Percentiles rank a stretch among this genome's conserved stretches.
Conservation (phyloP, 495 filamentous ascomycete genomes). For the Extremus antarcticus region DNA sequence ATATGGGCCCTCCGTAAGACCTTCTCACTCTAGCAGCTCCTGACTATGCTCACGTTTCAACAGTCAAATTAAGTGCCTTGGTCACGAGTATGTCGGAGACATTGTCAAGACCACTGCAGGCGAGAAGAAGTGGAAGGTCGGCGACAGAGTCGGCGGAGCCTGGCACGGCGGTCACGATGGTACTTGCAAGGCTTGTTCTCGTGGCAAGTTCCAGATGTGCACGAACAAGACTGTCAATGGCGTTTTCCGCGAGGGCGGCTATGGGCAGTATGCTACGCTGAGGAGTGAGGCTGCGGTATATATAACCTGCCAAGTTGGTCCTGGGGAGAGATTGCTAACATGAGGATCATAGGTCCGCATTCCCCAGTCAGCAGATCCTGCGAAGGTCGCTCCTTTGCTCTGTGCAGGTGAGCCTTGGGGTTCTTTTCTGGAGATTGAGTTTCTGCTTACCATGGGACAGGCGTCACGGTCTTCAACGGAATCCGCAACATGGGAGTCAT, state of each 20-base stretch:
- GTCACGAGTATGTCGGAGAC: constrained; percentile 34
- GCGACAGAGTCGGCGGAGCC: constrained; percentile 31
- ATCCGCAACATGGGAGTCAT: constrained; percentile 51
- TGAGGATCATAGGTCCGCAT: constrained; percentile 29
- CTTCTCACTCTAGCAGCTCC: neutral
- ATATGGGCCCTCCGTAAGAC: constrained; percentile 23
- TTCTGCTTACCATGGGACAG: constrained; percentile 27
- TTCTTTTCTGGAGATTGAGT: constrained; percentile 23
- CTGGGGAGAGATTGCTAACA: neutral
- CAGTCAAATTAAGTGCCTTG: constrained; percentile 19
- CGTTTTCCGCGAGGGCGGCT: constrained; percentile 34
- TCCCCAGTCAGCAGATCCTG: constrained; percentile 45
- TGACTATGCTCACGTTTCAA: neutral
- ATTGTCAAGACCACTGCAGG: constrained; percentile 26
- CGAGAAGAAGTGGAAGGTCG: constrained; percentile 34
- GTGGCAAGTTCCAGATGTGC: constrained; percentile 38
- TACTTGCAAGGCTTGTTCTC: constrained; percentile 33
- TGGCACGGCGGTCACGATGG: constrained; percentile 41
- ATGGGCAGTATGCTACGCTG: constrained; percentile 54
- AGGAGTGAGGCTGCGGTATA: constrained; percentile 49
- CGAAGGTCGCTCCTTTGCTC: constrained; percentile 53
- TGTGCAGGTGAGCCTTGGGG: constrained; percentile 36
- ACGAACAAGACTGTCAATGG: constrained; percentile 33
- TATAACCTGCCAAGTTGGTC: neutral
- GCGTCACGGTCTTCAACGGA: constrained; percentile 61